Conservation (phyloP, 345 rosid genomes). For the Orychophragmus violaceus region DNA sequence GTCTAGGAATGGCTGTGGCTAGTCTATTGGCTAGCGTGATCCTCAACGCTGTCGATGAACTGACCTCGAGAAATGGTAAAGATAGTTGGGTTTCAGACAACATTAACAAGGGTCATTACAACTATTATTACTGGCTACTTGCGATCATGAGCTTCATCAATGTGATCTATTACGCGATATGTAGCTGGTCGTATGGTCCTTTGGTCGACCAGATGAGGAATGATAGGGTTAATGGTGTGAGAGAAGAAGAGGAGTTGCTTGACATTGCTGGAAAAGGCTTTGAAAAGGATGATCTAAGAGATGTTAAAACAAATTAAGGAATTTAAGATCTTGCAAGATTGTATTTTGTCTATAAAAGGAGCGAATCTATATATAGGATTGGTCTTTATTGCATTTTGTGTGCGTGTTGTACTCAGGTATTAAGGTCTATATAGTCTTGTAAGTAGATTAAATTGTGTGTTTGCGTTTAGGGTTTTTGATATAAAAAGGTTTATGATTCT, state of each 20-base stretch:
- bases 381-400: slow-evolving; percentile 9
- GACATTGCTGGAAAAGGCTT: slow-evolving; percentile 25
- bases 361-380: slow-evolving; percentile 2
- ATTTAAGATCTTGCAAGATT: slow-evolving; percentile 5
- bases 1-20: slow-evolving; percentile 61
- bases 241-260: slow-evolving; percentile 35
- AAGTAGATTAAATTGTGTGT: slow-evolving; percentile 19
- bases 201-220: slow-evolving; percentile 31
- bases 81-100: slow-evolving; percentile 68
- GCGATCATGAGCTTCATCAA: slow-evolving; percentile 51
- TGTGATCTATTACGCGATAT: slow-evolving; percentile 50
- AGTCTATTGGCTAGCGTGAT: slow-evolving; percentile 56
- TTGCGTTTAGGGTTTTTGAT: slow-evolving; percentile 15
- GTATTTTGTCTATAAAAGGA: slow-evolving; percentile 10
- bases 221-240: slow-evolving; percentile 35
- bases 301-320: slow-evolving; percentile 10
- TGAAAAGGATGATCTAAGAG: slow-evolving; percentile 22
- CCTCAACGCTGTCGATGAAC: slow-evolving; percentile 31
- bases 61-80: slow-evolving; percentile 40
- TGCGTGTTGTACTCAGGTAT: slow-evolving; percentile 15
- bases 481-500: not conserved
- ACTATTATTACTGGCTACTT: slow-evolving; percentile 71
- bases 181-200: slow-evolving; percentile 79
- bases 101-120: slow-evolving; percentile 65
- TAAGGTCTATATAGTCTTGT: slow-evolving; percentile 9